These are phyloP conservation scores for Cardamine occulta DNA, from an alignment of 345 rosid genomes.

Conservation along the genomic window DNA sequence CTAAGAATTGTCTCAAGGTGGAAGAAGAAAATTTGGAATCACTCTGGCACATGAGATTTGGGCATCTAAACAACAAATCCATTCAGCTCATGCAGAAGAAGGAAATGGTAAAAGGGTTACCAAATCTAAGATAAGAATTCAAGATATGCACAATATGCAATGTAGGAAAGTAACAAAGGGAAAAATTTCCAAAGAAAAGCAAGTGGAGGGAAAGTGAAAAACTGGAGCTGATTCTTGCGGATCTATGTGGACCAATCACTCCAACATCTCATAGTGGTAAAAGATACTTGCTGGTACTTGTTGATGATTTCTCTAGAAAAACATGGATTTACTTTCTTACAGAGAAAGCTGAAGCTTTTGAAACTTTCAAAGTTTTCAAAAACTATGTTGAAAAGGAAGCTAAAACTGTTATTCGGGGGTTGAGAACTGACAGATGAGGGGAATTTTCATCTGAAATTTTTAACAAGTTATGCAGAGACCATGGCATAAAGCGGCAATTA, in stretches of 20 bases:
- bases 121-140: rapidly evolving
- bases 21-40: background rate
- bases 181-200: background rate
- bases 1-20: background rate
- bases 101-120: background rate
- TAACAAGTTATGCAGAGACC: background rate
- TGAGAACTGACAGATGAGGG: background rate
- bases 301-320: background rate
- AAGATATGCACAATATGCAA: background rate
- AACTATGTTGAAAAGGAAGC: background rate
- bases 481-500: background rate
- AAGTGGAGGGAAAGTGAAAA: background rate
- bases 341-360: background rate
- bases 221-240: background rate
- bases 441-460: rapidly evolving
- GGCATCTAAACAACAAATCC: background rate
- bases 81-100: background rate
- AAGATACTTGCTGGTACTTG: background rate
- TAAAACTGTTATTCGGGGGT: rapidly evolving
- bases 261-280: background rate
- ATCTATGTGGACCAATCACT: background rate
- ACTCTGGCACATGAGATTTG: background rate
- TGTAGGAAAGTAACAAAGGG: background rate
- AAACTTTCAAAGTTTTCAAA: background rate
- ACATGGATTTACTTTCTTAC: background rate